Evolutionary conservation across 1,284 basidiomycete species (phyloP), one percentile per base, ranked within the genome.

Genomic region (Porogramme epimiltina): DNA sequence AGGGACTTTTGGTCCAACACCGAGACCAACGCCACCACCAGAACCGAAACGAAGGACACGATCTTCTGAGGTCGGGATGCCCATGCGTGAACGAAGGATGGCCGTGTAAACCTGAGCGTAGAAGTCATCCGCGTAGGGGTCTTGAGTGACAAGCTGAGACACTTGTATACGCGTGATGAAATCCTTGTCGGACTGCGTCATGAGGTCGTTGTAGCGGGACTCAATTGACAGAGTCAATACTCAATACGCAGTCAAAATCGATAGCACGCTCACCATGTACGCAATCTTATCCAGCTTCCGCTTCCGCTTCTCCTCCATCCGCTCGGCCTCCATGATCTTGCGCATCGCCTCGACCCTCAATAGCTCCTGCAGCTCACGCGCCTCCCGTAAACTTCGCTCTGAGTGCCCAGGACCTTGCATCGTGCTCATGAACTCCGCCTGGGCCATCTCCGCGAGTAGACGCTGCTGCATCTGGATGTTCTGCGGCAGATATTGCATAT

Each of bases 141-240:
- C 97, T 62, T 91, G 87, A 2, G 93, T 93, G 43, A 98, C 94
- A 26, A 99, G 87, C 67, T 99, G 96, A 1, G 95, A 98, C 42
- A 99, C 93, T 73, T 99, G 97, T 55, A 99, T 99, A 36, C 97
- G 88, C 20, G 97, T 99, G 72, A 99, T 99, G 69, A 99, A 99
- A 68, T 99, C 97, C 75, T 99, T 99, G 79, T 99, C 97, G 15
- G 93, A 96, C 70, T 95, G 92, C 0, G 91, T 94, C 97, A 99
- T 99, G 49, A 98, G 80, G 68, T 98, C 95, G 69, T 99, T 99
- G 73, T 97, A 95, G 61, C 91, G 88, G 49, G 94, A 84, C 95
- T 97, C 47, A 1, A 22, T n/a, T 4, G 25, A 10, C 45, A 37
- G 13, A n/a, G 11, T 43, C 9, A 49, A 38, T 1, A 37, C 5